Conservation (phyloP, 2,329 filamentous ascomycete genomes). For the Chrysoporthe deuterocubensis region DNA sequence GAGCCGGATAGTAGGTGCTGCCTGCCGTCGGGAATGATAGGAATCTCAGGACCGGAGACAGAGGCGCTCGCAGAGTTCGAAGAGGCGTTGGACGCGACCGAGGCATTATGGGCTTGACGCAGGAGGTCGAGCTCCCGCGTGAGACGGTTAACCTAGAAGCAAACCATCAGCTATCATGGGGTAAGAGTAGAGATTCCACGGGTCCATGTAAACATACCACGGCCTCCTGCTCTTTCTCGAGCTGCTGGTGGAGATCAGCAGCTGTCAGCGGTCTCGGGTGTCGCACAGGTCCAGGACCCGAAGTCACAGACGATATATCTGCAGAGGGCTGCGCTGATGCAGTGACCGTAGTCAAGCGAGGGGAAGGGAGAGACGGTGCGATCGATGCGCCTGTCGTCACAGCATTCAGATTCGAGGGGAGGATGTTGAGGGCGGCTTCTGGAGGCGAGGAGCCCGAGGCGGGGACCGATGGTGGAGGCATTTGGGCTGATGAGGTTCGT, state of each 20-base stretch:
- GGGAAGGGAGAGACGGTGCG: constrained; percentile 39
- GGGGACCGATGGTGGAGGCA: constrained; percentile 45
- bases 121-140: constrained; percentile 86
- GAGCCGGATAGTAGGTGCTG: constrained; percentile 59
- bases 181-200: background rate
- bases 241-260: constrained; percentile 83
- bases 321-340: constrained; percentile 36
- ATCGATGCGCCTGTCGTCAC: constrained; percentile 47
- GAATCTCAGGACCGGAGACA: constrained; percentile 50
- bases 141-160: constrained; percentile 79
- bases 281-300: constrained; percentile 73
- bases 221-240: constrained; percentile 95
- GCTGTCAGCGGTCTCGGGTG: constrained; percentile 88
- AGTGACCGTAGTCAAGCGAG: constrained; percentile 37
- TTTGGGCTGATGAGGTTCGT: constrained; percentile 50
- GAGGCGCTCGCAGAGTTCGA: constrained; percentile 61
- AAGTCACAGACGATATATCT: constrained; percentile 50
- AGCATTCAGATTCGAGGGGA: constrained; percentile 59
- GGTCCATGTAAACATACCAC: constrained; percentile 62
- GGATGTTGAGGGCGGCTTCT: constrained; percentile 56
- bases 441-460: constrained; percentile 34
- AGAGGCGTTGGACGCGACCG: constrained; percentile 67
- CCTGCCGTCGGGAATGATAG: constrained; percentile 46
- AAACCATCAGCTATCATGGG: constrained; percentile 13
- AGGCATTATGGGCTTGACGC: constrained; percentile 71